Evolutionary conservation across 1,284 basidiomycete genomes (phyloP).

Genomic region (Apiotrichum siamense): DNA sequence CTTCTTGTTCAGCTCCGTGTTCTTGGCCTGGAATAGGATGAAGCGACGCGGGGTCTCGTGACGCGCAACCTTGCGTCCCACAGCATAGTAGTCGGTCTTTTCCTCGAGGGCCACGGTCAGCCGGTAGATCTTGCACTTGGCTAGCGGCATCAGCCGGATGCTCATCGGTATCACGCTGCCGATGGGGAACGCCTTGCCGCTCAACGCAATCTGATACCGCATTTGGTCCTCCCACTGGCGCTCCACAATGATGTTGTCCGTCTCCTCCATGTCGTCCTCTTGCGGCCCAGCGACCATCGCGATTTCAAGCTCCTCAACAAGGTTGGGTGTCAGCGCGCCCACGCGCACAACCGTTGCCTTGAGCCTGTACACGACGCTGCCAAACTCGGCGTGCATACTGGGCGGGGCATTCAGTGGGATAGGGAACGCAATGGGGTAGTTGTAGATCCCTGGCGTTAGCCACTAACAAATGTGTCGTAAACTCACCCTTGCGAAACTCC

Average conservation of each 20-base stretch:
- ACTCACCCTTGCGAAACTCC: conserved; percentile 78
- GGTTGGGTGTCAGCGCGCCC: conserved; percentile 70
- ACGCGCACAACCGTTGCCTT: conserved; percentile 78
- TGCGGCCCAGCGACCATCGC: conserved; percentile 68
- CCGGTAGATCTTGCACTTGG: conserved; percentile 76
- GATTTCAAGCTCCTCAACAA: conserved; percentile 67
- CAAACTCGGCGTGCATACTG: conserved; percentile 69
- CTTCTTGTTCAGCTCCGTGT: conserved; percentile 46
- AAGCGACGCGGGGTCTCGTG: conserved; percentile 66
- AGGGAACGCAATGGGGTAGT: conserved; percentile 85
- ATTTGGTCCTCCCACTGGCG: conserved; percentile 88
- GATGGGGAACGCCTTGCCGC: conserved; percentile 73
- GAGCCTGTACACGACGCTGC: conserved; percentile 71
- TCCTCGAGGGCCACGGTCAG: conserved; percentile 78
- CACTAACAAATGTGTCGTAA: background rate
- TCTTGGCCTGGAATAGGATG: conserved; percentile 62
- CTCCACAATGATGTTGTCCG: conserved; percentile 77
- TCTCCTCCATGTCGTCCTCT: conserved; percentile 72
- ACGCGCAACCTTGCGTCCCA: conserved; percentile 64
- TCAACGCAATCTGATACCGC: conserved; percentile 67
- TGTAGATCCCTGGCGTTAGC: conserved; percentile 66
- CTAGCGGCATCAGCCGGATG: conserved; percentile 74
- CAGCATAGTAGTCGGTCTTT: conserved; percentile 69
- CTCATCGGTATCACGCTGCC: conserved; percentile 76
- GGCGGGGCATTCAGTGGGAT: conserved; percentile 78